Evolutionary conservation across 177 flowering plant genomes (phyloP), one percentile per base, ranked within the genome.

Genomic region (Vitis hybrid): DNA sequence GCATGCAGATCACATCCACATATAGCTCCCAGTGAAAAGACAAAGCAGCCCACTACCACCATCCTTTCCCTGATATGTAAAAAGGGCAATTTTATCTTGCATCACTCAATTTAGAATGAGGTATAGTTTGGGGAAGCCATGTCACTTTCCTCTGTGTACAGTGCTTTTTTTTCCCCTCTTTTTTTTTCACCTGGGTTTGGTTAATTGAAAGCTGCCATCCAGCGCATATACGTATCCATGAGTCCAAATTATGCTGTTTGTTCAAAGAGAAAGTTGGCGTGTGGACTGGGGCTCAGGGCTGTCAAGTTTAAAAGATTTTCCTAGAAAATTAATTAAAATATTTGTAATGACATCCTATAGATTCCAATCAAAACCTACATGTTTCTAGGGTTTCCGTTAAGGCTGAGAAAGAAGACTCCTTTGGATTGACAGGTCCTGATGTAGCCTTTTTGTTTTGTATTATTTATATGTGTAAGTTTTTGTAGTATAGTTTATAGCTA

Each of bases 291-390:
- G 60, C 21, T 19, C 21, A 19, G 21, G 21, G 6, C n/a, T 65
- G 18, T 13, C n/a, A 52, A 65, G 2, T 11, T 21, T 9, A 50
- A 23, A 10, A 11, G 1, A 12, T 3, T 7, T 17, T 7, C 21
- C 48, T 9, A 48, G 18, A 56, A 68, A 57, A 55, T 18, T 48
- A 58, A 68, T 57, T 12, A 50, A 13, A 50, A 34, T 5, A 60
- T 60, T 40, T 40, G 34, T 23, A 59, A 14, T 59, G 18, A 59
- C 3, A 59, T 32, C 63, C 63, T 60, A 60, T 34, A 60, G 63
- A 60, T 26, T 26, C 18, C 15, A 30, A 6, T 10, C n/a, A 11
- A 60, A 60, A 60, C 63, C 63, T 32, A 60, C 3, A 30, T 13
- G 7, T 1, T 7, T 30, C n/a, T 60, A 60, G 63, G 63, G 63